phyloP scores from a whole-genome alignment of 768 basidiomycete species.

The Nidula microcarpa region DNA sequence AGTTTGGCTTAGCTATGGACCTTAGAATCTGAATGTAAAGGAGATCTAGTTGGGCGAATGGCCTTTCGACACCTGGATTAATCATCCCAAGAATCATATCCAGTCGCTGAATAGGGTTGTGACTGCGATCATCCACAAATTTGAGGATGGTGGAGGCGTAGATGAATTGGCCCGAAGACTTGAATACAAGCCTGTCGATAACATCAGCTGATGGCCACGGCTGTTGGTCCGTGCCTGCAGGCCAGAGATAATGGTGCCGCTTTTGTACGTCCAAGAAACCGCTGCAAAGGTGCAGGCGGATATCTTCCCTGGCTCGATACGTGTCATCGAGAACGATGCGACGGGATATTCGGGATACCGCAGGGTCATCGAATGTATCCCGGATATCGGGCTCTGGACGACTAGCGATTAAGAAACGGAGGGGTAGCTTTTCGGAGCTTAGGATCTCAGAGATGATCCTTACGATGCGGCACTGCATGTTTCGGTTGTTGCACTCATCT shows the following conservation, averaged over 20 bases:
- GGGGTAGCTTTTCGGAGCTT: neutral
- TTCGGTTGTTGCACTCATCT: neutral
- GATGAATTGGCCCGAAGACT: conserved; percentile 15
- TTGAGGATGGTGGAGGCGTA: conserved; percentile 14
- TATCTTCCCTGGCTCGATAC: conserved; percentile 6
- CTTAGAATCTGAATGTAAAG: conserved; percentile 11
- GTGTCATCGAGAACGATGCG: conserved; percentile 4
- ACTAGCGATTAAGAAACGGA: conserved; percentile 13
- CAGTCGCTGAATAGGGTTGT: conserved; percentile 7
- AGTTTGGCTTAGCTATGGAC: neutral
- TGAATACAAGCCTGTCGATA: conserved; percentile 12
- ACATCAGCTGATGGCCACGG: conserved; percentile 14
- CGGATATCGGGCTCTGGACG: conserved; percentile 13
- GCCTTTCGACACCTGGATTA: conserved; percentile 4
- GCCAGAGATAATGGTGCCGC: conserved; percentile 5
- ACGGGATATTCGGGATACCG: neutral
- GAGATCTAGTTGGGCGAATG: conserved; percentile 11
- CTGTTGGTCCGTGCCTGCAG: conserved; percentile 1
- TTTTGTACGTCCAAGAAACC: conserved; percentile 5
- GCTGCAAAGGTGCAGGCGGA: conserved; percentile 5
- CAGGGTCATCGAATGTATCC: conserved; percentile 5
- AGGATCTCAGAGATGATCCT: neutral
- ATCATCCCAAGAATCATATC: conserved; percentile 6
- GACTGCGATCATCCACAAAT: conserved; percentile 11
- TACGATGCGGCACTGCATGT: neutral